These are phyloP conservation scores for Chenopodium formosanum DNA, from an alignment of 148 eudicot species.

Conservation along the genomic window DNA sequence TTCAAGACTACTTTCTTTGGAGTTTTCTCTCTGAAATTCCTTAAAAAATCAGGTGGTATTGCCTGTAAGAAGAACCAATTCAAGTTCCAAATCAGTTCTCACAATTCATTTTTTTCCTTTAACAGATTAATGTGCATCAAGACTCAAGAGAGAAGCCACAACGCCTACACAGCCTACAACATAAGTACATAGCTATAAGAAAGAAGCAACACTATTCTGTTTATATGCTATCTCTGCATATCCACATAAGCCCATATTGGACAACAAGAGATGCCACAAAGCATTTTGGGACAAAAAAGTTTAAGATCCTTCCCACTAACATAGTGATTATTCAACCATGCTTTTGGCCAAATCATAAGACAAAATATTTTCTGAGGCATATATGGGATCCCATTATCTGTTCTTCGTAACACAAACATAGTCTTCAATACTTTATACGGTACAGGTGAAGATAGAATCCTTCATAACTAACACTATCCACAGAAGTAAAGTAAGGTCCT, in stretches of 20 bases:
- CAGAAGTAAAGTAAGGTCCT: not conserved
- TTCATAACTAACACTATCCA: not conserved
- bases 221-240: not conserved
- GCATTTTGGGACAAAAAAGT: not conserved
- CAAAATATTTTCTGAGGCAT: not conserved
- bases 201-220: not conserved
- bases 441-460: not conserved
- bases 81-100: not conserved
- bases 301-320: not conserved
- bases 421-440: not conserved
- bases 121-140: not conserved
- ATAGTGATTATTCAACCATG: not conserved
- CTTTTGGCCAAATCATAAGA: not conserved
- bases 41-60: conserved; percentile 19
- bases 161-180: not conserved
- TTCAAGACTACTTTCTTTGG: conserved; percentile 2
- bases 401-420: not conserved
- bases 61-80: not conserved
- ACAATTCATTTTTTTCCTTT: not conserved
- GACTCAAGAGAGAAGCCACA: not conserved
- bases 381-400: not conserved
- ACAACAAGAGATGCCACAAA: not conserved
- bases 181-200: not conserved
- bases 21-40: not conserved
- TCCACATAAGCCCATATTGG: not conserved